phyloP scores from a whole-genome alignment of 768 basidiomycete genomes.

The Fomitopsis serialis region DNA sequence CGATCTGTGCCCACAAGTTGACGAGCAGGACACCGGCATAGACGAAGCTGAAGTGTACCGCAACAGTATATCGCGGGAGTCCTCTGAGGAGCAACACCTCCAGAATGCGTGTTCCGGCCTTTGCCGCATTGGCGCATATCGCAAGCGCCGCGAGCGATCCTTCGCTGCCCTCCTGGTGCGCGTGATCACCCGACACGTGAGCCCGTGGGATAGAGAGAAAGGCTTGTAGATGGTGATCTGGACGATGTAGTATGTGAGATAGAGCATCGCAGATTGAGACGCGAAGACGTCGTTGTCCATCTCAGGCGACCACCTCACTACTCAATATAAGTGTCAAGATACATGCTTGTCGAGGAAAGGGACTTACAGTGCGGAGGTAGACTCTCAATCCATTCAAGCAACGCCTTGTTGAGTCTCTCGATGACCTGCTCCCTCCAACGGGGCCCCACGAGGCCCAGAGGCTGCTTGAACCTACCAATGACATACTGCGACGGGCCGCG shows the following conservation, averaged over 20 bases:
- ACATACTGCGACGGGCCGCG: slow-evolving; percentile 46
- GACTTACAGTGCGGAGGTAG: slow-evolving; percentile 25
- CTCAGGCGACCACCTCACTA: slow-evolving; percentile 39
- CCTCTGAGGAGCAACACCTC: slow-evolving; percentile 40
- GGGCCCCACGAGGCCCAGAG: slow-evolving; percentile 19
- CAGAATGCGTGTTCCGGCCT: slow-evolving; percentile 54
- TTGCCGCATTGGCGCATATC: slow-evolving; percentile 62
- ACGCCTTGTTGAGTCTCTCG: slow-evolving; percentile 38
- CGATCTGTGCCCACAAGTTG: slow-evolving; percentile 46
- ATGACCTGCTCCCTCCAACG: slow-evolving; percentile 29
- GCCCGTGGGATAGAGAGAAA: slow-evolving; percentile 49
- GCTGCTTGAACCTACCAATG: slow-evolving; percentile 41
- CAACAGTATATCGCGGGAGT: slow-evolving; percentile 26
- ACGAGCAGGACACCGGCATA: slow-evolving; percentile 50
- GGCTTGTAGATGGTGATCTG: slow-evolving; percentile 77
- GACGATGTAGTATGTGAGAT: slow-evolving; percentile 47
- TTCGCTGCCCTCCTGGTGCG: slow-evolving; percentile 24
- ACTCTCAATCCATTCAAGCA: slow-evolving; percentile 31
- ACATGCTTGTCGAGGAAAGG: too few relatives aligned
- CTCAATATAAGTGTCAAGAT: not conserved
- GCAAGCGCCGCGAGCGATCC: slow-evolving; percentile 59
- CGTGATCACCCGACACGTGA: slow-evolving; percentile 4
- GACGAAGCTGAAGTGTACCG: slow-evolving; percentile 39
- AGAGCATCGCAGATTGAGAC: slow-evolving; percentile 37
- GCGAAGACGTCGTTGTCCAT: slow-evolving; percentile 33